Evolutionary conservation across 2,329 filamentous ascomycete genomes (phyloP).

Genomic region (Escovopsis weberi): DNA sequence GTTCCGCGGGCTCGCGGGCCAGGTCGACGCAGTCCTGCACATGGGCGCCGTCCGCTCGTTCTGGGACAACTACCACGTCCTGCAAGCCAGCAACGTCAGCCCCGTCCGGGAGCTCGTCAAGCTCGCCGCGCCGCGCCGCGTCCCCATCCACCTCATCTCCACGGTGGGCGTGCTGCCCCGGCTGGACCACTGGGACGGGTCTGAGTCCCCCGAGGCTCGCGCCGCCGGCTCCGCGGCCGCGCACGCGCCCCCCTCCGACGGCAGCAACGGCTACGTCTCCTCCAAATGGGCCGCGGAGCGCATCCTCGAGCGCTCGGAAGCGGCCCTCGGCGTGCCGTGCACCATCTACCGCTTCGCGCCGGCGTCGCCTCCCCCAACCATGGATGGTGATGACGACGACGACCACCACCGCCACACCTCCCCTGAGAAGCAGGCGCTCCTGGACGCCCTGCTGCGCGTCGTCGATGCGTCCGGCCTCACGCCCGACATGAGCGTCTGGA

Average conservation of each 20-base stretch:
- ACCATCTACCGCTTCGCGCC: conserved; percentile 13
- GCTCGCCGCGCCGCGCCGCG: conserved; percentile 1
- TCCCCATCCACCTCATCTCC: not conserved
- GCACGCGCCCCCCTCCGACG: not conserved
- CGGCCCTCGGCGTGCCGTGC: conserved; percentile 8
- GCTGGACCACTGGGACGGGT: not conserved
- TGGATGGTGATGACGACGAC: too few relatives aligned
- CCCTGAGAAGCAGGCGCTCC: too few relatives aligned
- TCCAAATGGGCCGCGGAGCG: conserved; percentile 19
- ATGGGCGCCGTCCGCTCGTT: conserved; percentile 22
- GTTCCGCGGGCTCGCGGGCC: conserved; percentile 13
- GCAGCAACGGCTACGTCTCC: not conserved
- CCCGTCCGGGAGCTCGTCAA: conserved; percentile 15
- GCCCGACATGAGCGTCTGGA: too few relatives aligned
- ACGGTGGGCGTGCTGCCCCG: not conserved
- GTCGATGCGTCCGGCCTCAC: too few relatives aligned
- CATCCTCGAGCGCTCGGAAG: conserved; percentile 11
- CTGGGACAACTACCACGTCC: conserved; percentile 16
- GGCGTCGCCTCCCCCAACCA: too few relatives aligned
- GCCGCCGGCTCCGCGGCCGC: not conserved
- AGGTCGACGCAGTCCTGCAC: conserved; percentile 36
- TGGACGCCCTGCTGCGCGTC: too few relatives aligned
- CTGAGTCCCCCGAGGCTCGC: not conserved
- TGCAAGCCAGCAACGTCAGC: conserved; percentile 20
- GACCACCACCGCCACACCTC: too few relatives aligned